phyloP scores from a whole-genome alignment of 345 rosid genomes.

The Gossypium mustelinum region DNA sequence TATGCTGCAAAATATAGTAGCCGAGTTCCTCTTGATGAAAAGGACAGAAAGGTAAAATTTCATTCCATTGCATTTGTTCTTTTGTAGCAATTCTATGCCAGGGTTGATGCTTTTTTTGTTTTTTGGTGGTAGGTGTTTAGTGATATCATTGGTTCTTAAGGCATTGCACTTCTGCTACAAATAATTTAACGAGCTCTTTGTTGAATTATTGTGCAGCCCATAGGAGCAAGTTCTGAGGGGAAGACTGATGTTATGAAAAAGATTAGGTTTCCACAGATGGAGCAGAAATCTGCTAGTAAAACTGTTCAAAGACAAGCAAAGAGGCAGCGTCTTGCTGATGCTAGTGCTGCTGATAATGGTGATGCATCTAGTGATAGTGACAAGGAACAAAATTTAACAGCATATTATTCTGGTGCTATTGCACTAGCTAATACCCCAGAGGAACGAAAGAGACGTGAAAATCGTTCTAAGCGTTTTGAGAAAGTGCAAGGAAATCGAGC shows the following conservation, averaged over 20 bases:
- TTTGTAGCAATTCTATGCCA: neutral
- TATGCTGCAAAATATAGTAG: neutral
- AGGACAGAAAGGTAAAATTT: neutral
- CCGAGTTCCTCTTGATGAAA: conserved; percentile 28
- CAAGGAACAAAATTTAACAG: conserved; percentile 67
- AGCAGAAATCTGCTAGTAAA: conserved; percentile 50
- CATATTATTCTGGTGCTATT: conserved; percentile 71
- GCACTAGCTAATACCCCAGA: conserved; percentile 71
- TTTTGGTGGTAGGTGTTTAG: neutral
- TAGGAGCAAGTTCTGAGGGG: conserved; percentile 36
- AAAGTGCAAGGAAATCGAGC: conserved; percentile 61
- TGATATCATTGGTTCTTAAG: neutral
- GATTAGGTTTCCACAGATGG: conserved; percentile 32
- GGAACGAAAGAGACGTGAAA: conserved; percentile 90
- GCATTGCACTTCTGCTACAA: conserved; percentile 10
- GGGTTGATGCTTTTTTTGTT: neutral
- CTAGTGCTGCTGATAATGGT: conserved; percentile 45
- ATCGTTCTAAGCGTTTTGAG: conserved; percentile 88
- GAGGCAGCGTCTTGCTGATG: conserved; percentile 65
- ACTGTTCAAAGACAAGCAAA: conserved; percentile 61
- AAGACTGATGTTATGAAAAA: conserved; percentile 46
- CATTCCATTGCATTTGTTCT: neutral
- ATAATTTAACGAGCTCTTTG: conserved; percentile 12
- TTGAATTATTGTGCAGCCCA: conserved; percentile 35
- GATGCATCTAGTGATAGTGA: conserved; percentile 97